Evolutionary conservation across 2,329 filamentous ascomycete species (phyloP).

Genomic region (Cladosporium oxysporum): DNA sequence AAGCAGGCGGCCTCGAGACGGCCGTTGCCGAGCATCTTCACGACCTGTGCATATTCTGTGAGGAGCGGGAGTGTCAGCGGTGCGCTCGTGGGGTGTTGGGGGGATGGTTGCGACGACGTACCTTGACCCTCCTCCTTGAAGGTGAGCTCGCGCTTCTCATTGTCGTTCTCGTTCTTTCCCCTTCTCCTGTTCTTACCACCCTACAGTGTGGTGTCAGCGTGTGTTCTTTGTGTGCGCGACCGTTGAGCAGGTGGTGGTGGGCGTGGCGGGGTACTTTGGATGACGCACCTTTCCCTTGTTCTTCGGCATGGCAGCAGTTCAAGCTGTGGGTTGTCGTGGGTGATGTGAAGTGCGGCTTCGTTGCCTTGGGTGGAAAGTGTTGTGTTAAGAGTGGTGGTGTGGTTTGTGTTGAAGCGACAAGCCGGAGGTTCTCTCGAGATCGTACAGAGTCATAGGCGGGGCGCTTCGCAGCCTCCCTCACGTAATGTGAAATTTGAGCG

Average conservation of each 20-base stretch:
- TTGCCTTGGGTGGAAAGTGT: slow-evolving; percentile 23
- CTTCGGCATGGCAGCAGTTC: slow-evolving; percentile 77
- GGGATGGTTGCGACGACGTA: slow-evolving; percentile 39
- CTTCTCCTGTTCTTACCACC: slow-evolving; percentile 98
- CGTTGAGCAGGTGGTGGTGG: slow-evolving; percentile 17
- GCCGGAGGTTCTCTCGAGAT: too few relatives aligned
- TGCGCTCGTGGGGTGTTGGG: slow-evolving; percentile 2
- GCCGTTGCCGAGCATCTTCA: slow-evolving; percentile 96
- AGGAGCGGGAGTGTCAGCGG: slow-evolving; percentile 22
- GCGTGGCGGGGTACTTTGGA: slow-evolving; percentile 17
- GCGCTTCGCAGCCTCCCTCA: too few relatives aligned
- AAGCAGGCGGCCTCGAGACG: slow-evolving; percentile 93
- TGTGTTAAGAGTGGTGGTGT: background rate
- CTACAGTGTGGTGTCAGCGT: slow-evolving; percentile 47
- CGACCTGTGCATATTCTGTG: slow-evolving; percentile 76
- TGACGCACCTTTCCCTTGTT: slow-evolving; percentile 94
- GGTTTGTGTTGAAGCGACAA: too few relatives aligned
- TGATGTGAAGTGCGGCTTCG: slow-evolving; percentile 27
- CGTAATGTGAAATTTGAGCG: too few relatives aligned
- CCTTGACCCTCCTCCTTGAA: slow-evolving; percentile 98
- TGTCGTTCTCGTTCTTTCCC: slow-evolving; percentile 85
- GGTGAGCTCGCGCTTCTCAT: slow-evolving; percentile 96
- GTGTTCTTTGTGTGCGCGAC: slow-evolving; percentile 34
- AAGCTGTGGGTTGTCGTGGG: slow-evolving; percentile 20
- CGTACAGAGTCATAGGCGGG: too few relatives aligned